Evolutionary conservation across 2,329 filamentous ascomycete species (phyloP), one percentile per base, ranked within the genome.

Genomic region (Seiridium unicorne): DNA sequence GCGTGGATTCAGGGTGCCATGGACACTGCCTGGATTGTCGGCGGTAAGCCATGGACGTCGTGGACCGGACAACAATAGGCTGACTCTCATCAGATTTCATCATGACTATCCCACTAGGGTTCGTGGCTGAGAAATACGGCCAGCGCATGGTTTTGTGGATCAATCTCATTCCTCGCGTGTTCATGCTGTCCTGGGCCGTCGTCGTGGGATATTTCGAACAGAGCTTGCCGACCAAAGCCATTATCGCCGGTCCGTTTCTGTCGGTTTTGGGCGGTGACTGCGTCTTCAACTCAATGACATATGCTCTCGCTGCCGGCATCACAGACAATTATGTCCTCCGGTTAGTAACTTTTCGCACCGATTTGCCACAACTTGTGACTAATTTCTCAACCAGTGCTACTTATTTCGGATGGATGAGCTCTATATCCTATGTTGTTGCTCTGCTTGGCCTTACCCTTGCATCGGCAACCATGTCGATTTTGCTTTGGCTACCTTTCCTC

Each of bases 1-100:
- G 84, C 83, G 3, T 78, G 79, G 74, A 73, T 85, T 4, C 80
- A 83, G 60, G 84, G 84, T 0, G 69, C 68, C 3, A 79, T 81
- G 74, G 80, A 83, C 56, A 80, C 78, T 1, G 64, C 75, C 0
- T 81, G 79, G 79, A 77, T 81, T n/a, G 75, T 77, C 5, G 80
- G 80, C 54, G 78, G 78, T 79, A 60, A 66, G 72, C 63, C 7
- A 13, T n/a, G 31, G 55, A 5, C 48, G 31, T 35, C 35, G 26
- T 31, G 31, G 1, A 11, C n/a, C 44, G 10, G 11, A 9, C 36
- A 18, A 11, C 32, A 18, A 13, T 5, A 31, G 8, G 44, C 63
- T 47, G 60, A 54, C 13, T 18, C 35, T 0, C 32, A 5, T 26
- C 18, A 82, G 80, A 83, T 60, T 80, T 82, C 36, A 44, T 77